Base-by-base conservation (phyloP, 345 rosid genomes). In the Jatropha curcas region DNA sequence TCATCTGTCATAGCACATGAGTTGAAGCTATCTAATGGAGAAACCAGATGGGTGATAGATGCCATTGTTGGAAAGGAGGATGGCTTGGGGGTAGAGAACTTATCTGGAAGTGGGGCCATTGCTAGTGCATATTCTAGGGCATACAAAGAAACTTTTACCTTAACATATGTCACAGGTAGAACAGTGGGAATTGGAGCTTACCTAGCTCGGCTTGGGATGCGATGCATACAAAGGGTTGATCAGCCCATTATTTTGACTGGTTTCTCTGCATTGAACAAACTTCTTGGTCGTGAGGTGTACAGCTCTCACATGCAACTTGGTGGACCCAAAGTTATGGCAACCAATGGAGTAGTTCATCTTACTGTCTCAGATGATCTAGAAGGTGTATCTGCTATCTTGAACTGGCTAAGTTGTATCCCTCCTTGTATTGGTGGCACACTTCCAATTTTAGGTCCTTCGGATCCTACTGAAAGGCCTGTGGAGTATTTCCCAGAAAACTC, bases 271-370 rank as follows among this genome's bases (percentile, higher is more conserved):
- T 80, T 95, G 75, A 95, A 95, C 87, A 95, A 95, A 82, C 92
- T 95, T 74, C 99, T 95, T 58, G 99, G 99, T 52, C 94, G 99
- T 45, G 99, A 95, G 81, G 99, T 95, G 31, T 95, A 95, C 82
- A 95, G 99, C 84, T 95, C 99, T 73, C 99, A 95, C 84, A 95
- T 95, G 99, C 99, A 95, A 85, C 99, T 95, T 60, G 99, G 99
- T 73, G 99, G 99, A 46, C 99, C 99, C 1, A 95, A 95, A 84
- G 91, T 95, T 76, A 95, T 95, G 99, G 98, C 96, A 45, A 95
- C 98, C 51, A 95, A 95, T 74, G 99, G 99, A 55, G 99, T 95
- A 51, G 98, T 91, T 71, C 99, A 95, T 88, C 97, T 88, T 69
- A 89, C 98, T 5, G 99, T 95, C 66, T 86, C 98, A 20, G 97